These are phyloP conservation scores for Tremella fuciformis DNA, from an alignment of 768 basidiomycete genomes.

Conservation along the genomic window DNA sequence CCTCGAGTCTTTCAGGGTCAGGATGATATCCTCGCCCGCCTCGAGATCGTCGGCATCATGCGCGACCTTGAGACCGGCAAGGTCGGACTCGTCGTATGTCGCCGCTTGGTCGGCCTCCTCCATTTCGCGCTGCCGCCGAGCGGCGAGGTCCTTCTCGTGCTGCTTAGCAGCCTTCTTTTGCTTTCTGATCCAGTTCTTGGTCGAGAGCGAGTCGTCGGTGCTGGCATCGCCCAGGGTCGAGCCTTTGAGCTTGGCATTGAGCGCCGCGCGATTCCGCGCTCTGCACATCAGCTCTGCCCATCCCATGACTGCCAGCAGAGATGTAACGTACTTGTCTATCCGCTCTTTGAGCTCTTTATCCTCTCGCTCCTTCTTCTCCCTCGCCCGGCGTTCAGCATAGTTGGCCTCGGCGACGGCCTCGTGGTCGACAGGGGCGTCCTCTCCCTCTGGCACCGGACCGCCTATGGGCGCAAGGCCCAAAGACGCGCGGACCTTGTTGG, in stretches of 20 bases:
- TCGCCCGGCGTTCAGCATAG: conserved; percentile 69
- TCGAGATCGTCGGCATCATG: conserved; percentile 90
- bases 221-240: conserved; percentile 74
- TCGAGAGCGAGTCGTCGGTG: conserved; percentile 59
- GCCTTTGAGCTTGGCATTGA: conserved; percentile 87
- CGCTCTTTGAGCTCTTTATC: conserved; percentile 47
- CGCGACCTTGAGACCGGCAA: conserved; percentile 89
- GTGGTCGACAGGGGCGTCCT: conserved; percentile 48
- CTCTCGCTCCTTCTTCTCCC: conserved; percentile 63
- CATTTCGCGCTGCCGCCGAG: conserved; percentile 74
- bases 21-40: conserved; percentile 90
- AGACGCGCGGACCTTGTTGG: conserved; percentile 79
- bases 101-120: conserved; percentile 75
- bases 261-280: conserved; percentile 89
- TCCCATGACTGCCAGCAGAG: neutral
- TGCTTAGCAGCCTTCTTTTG: conserved; percentile 65
- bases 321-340: conserved; percentile 63
- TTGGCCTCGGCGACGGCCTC: conserved; percentile 85
- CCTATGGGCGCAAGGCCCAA: conserved; percentile 90
- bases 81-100: conserved; percentile 73
- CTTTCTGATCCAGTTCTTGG: conserved; percentile 85
- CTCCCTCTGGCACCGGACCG: conserved; percentile 64
- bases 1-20: conserved; percentile 93
- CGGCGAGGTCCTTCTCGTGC: conserved; percentile 79
- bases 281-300: conserved; percentile 39